A percentile compares a stretch with the other conserved stretches of the same genome.
These are phyloP conservation scores for Dimocarpus longan DNA, from an alignment of 345 rosid species.

Conservation along the genomic window DNA sequence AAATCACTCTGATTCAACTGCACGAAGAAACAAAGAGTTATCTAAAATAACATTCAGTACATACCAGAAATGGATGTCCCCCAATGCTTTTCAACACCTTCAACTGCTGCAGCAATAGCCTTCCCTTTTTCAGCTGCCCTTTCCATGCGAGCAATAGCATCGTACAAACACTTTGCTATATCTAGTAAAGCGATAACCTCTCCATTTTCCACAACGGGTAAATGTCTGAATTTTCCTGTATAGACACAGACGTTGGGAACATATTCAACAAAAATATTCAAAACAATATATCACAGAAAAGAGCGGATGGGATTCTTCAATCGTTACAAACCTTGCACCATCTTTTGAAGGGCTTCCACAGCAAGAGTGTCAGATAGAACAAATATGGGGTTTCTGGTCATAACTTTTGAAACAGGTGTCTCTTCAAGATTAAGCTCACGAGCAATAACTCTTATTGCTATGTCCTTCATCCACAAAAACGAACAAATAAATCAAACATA, in stretches of 20 bases:
- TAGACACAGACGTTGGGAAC: constrained; percentile 15
- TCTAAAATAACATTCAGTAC: constrained; percentile 25
- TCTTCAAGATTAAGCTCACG: constrained; percentile 77
- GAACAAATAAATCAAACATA: background rate
- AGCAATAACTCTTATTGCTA: constrained; percentile 88
- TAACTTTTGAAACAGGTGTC: constrained; percentile 91
- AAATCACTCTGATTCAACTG: background rate
- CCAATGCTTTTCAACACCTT: constrained; percentile 97
- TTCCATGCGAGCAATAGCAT: constrained; percentile 99
- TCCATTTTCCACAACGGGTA: constrained; percentile 99
- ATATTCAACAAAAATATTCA: constrained; percentile 4
- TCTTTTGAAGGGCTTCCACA: constrained; percentile 97
- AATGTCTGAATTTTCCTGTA: constrained; percentile 98
- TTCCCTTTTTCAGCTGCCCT: constrained; percentile 99
- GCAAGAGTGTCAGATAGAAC: constrained; percentile 97
- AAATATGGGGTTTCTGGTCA: constrained; percentile 93
- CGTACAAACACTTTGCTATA: constrained; percentile 95
- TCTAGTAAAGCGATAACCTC: constrained; percentile 97
- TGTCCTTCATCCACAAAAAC: constrained; percentile 54
- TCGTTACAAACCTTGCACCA: constrained; percentile 82
- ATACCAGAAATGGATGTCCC: constrained; percentile 79
- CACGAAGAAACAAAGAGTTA: background rate
- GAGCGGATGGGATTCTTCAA: constrained; percentile 15
- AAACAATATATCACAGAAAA: background rate
- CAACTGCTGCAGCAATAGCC: constrained; percentile 99